phyloP scores from a whole-genome alignment of 2,329 filamentous ascomycete species.

The Pseudocercospora vitis region DNA sequence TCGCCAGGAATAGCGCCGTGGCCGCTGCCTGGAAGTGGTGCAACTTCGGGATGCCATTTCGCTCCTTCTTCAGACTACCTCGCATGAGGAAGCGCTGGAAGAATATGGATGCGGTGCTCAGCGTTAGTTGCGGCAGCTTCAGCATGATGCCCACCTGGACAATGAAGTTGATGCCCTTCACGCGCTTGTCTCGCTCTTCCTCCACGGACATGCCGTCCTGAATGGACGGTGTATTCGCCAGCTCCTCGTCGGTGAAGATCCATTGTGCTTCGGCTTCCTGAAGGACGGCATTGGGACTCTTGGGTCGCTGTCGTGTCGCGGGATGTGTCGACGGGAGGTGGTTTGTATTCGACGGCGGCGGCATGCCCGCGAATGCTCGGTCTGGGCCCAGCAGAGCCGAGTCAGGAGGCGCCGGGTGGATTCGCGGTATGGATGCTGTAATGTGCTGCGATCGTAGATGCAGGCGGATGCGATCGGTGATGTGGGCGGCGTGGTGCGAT shows the following conservation, averaged over 20 bases:
- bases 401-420: neutral
- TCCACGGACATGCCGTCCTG: slow-evolving; percentile 74
- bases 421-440: neutral
- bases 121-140: slow-evolving; percentile 85
- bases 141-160: slow-evolving; percentile 90
- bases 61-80: slow-evolving; percentile 73
- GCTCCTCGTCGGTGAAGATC: slow-evolving; percentile 83
- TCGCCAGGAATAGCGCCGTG: slow-evolving; percentile 87
- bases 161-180: slow-evolving; percentile 96
- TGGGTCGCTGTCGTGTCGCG: slow-evolving; percentile 39
- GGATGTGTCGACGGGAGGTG: slow-evolving; percentile 43
- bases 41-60: slow-evolving; percentile 63
- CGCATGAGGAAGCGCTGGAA: slow-evolving; percentile 97
- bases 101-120: slow-evolving; percentile 90
- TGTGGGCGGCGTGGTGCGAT: neutral
- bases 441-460: slow-evolving; percentile 1
- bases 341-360: slow-evolving; percentile 6
- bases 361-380: slow-evolving; percentile 2
- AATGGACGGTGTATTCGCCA: slow-evolving; percentile 78
- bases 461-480: slow-evolving; percentile 2
- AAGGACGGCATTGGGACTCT: slow-evolving; percentile 48
- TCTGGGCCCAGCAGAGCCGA: neutral
- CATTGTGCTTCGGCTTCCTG: slow-evolving; percentile 69
- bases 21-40: slow-evolving; percentile 89
- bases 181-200: slow-evolving; percentile 76